Evolutionary conservation across 352 stramenopile genomes (phyloP).

Genomic region (Phytophthora chlamydospora): DNA sequence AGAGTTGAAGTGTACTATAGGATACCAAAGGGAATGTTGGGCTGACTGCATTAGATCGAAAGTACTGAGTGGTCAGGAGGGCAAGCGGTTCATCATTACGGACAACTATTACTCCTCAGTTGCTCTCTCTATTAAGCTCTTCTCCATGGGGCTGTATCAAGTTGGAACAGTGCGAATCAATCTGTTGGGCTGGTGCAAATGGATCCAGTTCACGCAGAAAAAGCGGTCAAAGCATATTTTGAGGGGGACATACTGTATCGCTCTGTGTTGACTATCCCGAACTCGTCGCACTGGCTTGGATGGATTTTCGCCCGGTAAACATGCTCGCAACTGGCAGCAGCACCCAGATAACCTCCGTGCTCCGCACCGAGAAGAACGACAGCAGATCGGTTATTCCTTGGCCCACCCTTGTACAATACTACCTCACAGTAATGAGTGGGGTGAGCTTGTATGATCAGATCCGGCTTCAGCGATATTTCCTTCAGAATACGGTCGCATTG

Average conservation of each 20-base stretch:
- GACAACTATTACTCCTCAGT: slow-evolving; percentile 26
- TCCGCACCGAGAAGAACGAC: slow-evolving; percentile 5
- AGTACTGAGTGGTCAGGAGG: slow-evolving; percentile 1
- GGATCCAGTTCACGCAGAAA: slow-evolving; percentile 21
- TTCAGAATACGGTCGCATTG: slow-evolving; percentile 18
- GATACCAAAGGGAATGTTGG: slow-evolving; percentile 8
- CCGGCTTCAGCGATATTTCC: slow-evolving; percentile 24
- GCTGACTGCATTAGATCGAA: slow-evolving; percentile 16
- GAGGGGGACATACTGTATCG: slow-evolving; percentile 16
- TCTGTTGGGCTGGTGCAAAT: slow-evolving; percentile 12
- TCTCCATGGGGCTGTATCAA: slow-evolving; percentile 17
- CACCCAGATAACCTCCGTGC: slow-evolving; percentile 1
- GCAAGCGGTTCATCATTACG: slow-evolving; percentile 12
- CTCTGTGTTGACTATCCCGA: slow-evolving; percentile 4
- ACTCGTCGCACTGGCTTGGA: slow-evolving; percentile 17
- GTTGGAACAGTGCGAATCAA: slow-evolving; percentile 18
- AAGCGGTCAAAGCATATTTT: slow-evolving; percentile 9
- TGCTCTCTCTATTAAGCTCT: slow-evolving; percentile 10
- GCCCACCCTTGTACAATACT: background rate
- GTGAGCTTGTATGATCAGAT: slow-evolving; percentile 21
- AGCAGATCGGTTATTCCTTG: slow-evolving; percentile 2
- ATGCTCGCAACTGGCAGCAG: slow-evolving; percentile 19
- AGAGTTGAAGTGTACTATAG: slow-evolving; percentile 22
- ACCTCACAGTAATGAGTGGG: slow-evolving; percentile 13
- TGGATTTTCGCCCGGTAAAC: slow-evolving; percentile 19